Percentiles rank a stretch among this genome's conserved stretches.
phyloP scores from a whole-genome alignment of 1,139 yeast species.

The Geotrichum bryndzae region DNA sequence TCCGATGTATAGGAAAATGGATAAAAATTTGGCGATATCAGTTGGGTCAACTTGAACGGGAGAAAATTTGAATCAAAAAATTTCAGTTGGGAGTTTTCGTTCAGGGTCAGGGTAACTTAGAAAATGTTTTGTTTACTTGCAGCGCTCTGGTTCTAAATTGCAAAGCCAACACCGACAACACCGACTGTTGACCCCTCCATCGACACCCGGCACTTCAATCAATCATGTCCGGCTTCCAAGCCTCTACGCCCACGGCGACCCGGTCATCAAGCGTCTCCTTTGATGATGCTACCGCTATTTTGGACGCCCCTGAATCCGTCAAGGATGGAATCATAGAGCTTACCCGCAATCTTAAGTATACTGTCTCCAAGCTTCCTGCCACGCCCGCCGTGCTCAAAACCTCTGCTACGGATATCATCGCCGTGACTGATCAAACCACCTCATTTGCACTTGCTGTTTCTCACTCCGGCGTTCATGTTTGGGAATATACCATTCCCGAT shows the following conservation, averaged over 20 bases:
- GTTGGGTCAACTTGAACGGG: neutral
- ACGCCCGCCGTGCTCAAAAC: conserved; percentile 43
- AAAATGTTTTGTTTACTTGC: neutral
- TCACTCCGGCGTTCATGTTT: conserved; percentile 51
- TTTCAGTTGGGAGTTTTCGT: conserved; percentile 7
- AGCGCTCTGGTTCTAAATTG: neutral
- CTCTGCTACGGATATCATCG: conserved; percentile 36
- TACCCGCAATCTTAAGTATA: conserved; percentile 55
- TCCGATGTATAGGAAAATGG: neutral
- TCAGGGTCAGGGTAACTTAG: conserved; percentile 9
- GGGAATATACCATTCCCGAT: conserved; percentile 64
- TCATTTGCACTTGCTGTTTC: conserved; percentile 52
- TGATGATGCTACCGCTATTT: neutral
- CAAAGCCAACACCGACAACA: neutral
- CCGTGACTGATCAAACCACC: conserved; percentile 50
- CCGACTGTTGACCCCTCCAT: neutral
- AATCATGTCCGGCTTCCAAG: neutral
- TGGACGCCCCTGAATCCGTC: neutral
- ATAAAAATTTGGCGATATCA: neutral
- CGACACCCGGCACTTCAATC: neutral
- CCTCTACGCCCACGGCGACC: neutral
- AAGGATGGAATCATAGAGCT: conserved; percentile 42
- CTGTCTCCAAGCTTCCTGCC: conserved; percentile 57
- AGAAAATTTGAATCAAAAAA: conserved; percentile 2
- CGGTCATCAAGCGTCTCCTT: neutral